Evolutionary conservation across 306 rosid genomes (phyloP), one percentile per base, ranked within the genome.

Genomic region (Lupinus albus): DNA sequence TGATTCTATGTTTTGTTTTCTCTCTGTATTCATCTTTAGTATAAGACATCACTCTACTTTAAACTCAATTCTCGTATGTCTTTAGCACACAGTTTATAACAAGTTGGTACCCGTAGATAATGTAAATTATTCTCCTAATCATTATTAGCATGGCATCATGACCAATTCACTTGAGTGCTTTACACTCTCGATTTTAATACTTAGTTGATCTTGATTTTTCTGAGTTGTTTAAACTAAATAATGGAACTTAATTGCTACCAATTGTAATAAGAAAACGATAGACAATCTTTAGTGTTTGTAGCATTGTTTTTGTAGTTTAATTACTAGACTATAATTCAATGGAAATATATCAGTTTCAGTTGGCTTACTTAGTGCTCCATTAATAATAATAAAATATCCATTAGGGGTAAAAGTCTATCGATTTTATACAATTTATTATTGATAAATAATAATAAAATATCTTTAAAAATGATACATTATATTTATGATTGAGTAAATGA

Each of bases 51-150:
- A 11, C 49, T 15, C 71, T 17, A 9, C 52, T 62, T 70, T 73
- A 58, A 49, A 78, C 21, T 41, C 11, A 47, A 38, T 48, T 71
- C 55, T 56, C 39, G 18, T 46, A 28, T 25, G 25, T 20, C 15
- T 41, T 45, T 68, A 14, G 66, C 73, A 56, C 44, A 53, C 74
- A 74, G 47, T 32, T 55, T 57, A 20, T 38, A 21, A 64, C 82
- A 81, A 74, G 85, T 81, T 81, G 85, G 78, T 70, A 52, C 80
- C 68, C 35, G 48, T 13, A 69, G 82, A 81, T 81, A 77, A 81
- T 74, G 75, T 81, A 73, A 35, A 51, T 51, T 77, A 81, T 73
- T 59, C 25, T 57, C 2, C 77, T 64, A 58, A 77, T 81, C 54
- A 81, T 77, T 81, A 59, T 73, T 58, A 56, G 58, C 64, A 83